Conservation (phyloP, 306 rosid genomes). For the Lotus japonicus region DNA sequence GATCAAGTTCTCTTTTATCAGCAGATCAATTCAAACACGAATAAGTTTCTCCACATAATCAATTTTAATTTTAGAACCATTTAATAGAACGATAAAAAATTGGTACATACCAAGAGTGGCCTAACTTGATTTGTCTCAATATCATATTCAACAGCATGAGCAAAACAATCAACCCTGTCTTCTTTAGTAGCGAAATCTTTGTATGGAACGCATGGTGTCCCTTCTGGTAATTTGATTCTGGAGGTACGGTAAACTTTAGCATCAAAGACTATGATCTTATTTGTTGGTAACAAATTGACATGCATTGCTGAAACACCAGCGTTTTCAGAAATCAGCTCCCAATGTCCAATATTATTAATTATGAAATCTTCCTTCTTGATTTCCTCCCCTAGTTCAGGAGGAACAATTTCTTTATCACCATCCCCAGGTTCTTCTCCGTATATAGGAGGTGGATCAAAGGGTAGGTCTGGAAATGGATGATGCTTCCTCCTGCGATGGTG, state of each 20-base stretch:
- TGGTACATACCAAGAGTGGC: constrained; percentile 53
- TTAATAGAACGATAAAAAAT: too few species aligned
- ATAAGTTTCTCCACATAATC: too few species aligned
- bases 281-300: constrained; percentile 51
- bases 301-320: constrained; percentile 80
- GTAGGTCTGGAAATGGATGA: too few species aligned
- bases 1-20: neutral
- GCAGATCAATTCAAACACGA: too few species aligned
- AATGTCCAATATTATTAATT: constrained; percentile 24
- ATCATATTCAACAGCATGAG: constrained; percentile 67
- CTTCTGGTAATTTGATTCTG: constrained; percentile 40
- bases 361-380: constrained; percentile 6
- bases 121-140: constrained; percentile 36
- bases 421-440: too few species aligned
- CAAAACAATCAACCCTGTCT: constrained; percentile 40
- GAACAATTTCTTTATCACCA: too few species aligned
- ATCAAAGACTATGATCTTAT: constrained; percentile 54
- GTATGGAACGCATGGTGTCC: constrained; percentile 37
- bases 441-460: too few species aligned
- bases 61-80: too few species aligned
- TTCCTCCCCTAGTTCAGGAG: neutral
- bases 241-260: constrained; percentile 43
- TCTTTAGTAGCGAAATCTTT: neutral
- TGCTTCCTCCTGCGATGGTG: neutral
- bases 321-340: constrained; percentile 36